phyloP scores from a whole-genome alignment of 208 protist species.

The Acanthamoeba sp. region DNA sequence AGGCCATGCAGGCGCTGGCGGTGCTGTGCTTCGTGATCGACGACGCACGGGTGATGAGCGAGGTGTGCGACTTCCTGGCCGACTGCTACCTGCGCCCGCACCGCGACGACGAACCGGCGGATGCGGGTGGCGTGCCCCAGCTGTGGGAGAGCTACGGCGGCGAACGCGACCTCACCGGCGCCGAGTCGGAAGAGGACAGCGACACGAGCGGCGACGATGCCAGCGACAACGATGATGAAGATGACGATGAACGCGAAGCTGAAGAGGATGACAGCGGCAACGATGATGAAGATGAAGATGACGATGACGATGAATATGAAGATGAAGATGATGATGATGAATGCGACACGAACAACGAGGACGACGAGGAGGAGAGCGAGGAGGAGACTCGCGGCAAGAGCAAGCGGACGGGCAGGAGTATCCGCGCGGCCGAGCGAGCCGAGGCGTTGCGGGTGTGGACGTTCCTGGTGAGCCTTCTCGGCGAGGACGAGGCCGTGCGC shows the following conservation, averaged over 20 bases:
- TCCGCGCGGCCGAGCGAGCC: not conserved
- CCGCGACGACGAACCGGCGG: not conserved
- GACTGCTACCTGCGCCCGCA: not conserved
- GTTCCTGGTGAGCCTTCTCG: not conserved
- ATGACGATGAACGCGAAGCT: not conserved
- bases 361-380: not conserved
- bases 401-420: not conserved
- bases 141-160: not conserved
- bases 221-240: not conserved
- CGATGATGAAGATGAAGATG: too few species aligned
- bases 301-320: too few species aligned
- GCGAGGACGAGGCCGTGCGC: not conserved
- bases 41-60: not conserved
- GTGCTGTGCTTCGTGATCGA: not conserved
- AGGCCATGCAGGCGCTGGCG: not conserved
- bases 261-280: not conserved
- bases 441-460: not conserved
- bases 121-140: too few species aligned
- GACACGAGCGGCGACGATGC: not conserved
- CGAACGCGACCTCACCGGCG: not conserved
- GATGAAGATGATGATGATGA: not conserved
- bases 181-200: not conserved
- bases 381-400: not conserved
- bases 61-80: not conserved
- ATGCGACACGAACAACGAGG: not conserved